These are phyloP conservation scores for Tubosaeta brunneosetosa DNA, from an alignment of 768 basidiomycete genomes.

Conservation along the genomic window DNA sequence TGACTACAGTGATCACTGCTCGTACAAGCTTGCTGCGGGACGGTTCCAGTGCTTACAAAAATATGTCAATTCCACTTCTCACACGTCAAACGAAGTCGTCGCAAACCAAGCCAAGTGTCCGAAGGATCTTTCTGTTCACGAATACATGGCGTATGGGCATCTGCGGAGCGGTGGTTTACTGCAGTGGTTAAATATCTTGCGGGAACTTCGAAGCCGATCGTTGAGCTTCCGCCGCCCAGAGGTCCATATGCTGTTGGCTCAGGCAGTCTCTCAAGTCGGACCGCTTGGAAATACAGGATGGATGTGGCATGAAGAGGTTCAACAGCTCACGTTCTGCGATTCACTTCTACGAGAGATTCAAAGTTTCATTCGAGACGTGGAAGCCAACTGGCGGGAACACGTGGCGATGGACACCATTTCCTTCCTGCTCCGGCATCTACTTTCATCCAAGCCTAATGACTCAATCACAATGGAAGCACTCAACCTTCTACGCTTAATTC, in stretches of 20 bases:
- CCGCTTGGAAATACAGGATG: constrained; percentile 13
- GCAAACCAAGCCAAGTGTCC: constrained; percentile 40
- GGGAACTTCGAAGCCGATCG: constrained; percentile 34
- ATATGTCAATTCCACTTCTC: constrained; percentile 31
- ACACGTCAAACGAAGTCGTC: constrained; percentile 40
- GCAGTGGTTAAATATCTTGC: constrained; percentile 49
- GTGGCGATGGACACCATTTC: constrained; percentile 30
- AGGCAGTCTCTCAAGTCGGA: constrained; percentile 43
- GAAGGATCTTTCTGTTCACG: constrained; percentile 39
- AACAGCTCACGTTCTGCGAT: constrained; percentile 26
- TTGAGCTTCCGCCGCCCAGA: constrained; percentile 37
- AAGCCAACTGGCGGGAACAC: constrained; percentile 38
- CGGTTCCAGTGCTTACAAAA: constrained; percentile 34
- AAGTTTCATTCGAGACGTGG: constrained; percentile 30
- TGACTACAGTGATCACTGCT: constrained; percentile 22
- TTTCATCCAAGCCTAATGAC: constrained; percentile 18
- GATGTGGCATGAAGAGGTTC: constrained; percentile 39
- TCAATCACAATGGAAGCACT: constrained; percentile 17
- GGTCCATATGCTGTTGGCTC: constrained; percentile 39
- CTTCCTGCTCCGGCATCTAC: constrained; percentile 32
- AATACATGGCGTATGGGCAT: constrained; percentile 40
- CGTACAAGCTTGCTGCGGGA: constrained; percentile 28
- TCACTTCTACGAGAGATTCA: constrained; percentile 33
- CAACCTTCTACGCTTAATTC: constrained; percentile 26
- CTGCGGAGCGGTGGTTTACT: constrained; percentile 41